Evolutionary conservation across 2,329 filamentous ascomycete species (phyloP).

Genomic region (Colletotrichum acutatum): DNA sequence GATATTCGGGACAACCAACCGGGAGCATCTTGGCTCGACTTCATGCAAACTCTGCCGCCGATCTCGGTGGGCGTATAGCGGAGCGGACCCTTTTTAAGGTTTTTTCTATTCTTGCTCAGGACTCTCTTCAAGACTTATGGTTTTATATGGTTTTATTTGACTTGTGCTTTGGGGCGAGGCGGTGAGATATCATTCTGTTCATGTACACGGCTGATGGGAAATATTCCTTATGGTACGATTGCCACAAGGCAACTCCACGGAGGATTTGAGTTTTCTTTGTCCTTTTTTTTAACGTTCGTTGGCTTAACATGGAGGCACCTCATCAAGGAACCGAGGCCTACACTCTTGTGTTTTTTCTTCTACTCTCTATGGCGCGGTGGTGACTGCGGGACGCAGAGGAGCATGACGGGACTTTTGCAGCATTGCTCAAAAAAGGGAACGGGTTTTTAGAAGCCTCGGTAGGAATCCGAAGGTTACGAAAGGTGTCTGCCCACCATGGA

Average conservation of each 20-base stretch:
- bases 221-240: not conserved
- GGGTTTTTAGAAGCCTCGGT: not conserved
- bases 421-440: not conserved
- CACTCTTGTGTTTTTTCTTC: not conserved
- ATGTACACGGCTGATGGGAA: not conserved
- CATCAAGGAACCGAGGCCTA: not conserved
- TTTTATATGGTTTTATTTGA: not conserved
- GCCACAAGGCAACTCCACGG: not conserved
- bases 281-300: not conserved
- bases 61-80: constrained; percentile 29
- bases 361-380: not conserved
- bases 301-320: not conserved
- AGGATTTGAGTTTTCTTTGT: not conserved
- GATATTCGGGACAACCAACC: constrained; percentile 16
- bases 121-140: not conserved
- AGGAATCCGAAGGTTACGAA: constrained; percentile 3
- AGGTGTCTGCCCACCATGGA: not conserved
- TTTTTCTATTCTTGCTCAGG: not conserved
- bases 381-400: not conserved
- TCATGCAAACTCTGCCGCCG: constrained; percentile 10
- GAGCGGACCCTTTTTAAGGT: not conserved
- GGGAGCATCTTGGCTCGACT: constrained; percentile 29
- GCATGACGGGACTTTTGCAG: not conserved
- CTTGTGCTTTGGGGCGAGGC: not conserved
- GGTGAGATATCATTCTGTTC: constrained; percentile 18